These are phyloP conservation scores for Fusarium sp. DNA, from an alignment of 2,329 filamentous ascomycete species.

Conservation along the genomic window DNA sequence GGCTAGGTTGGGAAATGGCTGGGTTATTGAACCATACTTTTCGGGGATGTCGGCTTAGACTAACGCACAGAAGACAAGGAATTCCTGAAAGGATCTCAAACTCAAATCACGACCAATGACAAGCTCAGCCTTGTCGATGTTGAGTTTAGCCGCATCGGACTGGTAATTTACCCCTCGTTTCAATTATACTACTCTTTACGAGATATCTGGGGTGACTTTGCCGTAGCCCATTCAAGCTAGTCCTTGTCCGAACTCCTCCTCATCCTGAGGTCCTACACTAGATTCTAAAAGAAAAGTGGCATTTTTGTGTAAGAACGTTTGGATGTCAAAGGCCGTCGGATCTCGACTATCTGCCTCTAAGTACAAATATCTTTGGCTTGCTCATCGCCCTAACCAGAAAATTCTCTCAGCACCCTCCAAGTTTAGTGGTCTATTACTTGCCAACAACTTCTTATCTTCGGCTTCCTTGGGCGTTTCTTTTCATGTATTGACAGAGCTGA, in stretches of 20 bases:
- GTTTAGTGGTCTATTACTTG: not conserved
- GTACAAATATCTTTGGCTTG: not conserved
- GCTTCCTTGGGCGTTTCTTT: not conserved
- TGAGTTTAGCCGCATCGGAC: not conserved
- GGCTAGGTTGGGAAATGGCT: not conserved
- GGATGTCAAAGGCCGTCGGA: not conserved
- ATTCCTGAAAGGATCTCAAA: not conserved
- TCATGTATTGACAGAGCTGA: too few species aligned
- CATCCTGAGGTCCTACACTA: not conserved
- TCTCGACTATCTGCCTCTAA: too few species aligned
- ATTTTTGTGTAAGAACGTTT: not conserved
- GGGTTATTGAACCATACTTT: too few species aligned
- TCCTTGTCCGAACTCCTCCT: too few species aligned
- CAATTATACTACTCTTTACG: not conserved
- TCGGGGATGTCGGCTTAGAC: not conserved
- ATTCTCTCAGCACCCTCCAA: not conserved
- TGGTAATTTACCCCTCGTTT: not conserved
- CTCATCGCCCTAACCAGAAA: not conserved
- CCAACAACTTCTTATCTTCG: fast-evolving
- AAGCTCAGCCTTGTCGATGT: not conserved
- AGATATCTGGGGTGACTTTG: not conserved
- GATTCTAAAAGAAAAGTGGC: not conserved
- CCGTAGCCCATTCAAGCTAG: not conserved
- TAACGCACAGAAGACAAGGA: not conserved
- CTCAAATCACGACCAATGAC: not conserved